Evolutionary conservation across 441 rosid genomes (phyloP), one percentile per base, ranked within the genome.

Genomic region (Sinapis alba): DNA sequence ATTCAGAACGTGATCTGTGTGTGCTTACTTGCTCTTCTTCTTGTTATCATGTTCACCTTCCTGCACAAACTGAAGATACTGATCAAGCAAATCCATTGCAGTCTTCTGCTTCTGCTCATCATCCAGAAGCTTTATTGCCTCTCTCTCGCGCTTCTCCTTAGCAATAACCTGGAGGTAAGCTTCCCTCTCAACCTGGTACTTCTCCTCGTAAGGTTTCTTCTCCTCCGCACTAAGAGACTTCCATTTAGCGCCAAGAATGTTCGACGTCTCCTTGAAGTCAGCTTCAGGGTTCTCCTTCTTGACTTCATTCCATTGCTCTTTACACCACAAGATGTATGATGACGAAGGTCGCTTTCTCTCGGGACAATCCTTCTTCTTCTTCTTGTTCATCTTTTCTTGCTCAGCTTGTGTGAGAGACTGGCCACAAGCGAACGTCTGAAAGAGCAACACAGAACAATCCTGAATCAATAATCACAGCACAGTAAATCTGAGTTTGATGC

Each of bases 121-220:
- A 9, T 88, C 93, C 57, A 94, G 73, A 36, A 95, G 97, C 86
- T 84, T 92, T 97, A 90, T 86, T 11, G 97, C 98, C 75, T 89
- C 99, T 2, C 23, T 75, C 76, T 92, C 99, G 2, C 94, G 88
- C 70, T 86, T 92, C 83, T 89, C 97, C 74, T 90, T 90, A 2
- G 90, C 85, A 53, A 81, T 62, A 18, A 86, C 85, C 77, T 82
- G 90, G 80, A 92, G 81, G 68, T 92, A 92, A n/a, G 86, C 87
- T 67, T 89, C 97, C 71, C 86, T 95, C 79, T 87, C 93, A 2
- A 80, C 83, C 43, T 83, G 88, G 64, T 90, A 92, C 82, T 32
- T 90, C 84, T 90, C 99, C 83, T 89, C 97, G 28, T 90, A 92
- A n/a, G 99, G 98, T 80, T 89, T 95, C 90, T 91, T 95, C 53